These are phyloP conservation scores for Aspergillus tanneri DNA, from an alignment of 2,329 filamentous ascomycete species.

Conservation along the genomic window DNA sequence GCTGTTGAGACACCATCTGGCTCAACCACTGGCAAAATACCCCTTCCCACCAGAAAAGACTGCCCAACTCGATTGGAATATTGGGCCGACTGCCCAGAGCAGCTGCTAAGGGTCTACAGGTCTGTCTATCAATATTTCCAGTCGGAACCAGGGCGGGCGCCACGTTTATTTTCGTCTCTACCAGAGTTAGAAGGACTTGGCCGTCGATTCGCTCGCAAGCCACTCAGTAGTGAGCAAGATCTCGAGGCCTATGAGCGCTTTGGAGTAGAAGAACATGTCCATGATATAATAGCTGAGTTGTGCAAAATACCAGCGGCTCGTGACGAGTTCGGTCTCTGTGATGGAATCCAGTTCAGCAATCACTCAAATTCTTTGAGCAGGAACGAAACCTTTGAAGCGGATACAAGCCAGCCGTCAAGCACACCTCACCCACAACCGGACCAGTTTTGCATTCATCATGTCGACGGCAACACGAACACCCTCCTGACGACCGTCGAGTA, in stretches of 20 bases:
- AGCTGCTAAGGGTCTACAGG: constrained; percentile 1
- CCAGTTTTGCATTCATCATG: constrained; percentile 22
- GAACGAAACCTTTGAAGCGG: constrained; percentile 5
- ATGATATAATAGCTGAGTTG: neutral
- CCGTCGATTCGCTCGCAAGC: constrained; percentile 15
- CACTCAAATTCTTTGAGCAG: constrained; percentile 18
- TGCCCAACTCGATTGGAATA: constrained; percentile 1
- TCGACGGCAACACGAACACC: constrained; percentile 9
- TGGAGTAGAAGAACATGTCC: constrained; percentile 1
- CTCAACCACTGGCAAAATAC: constrained; percentile 8
- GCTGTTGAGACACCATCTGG: constrained; percentile 8
- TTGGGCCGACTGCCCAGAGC: constrained; percentile 3
- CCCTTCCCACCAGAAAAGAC: constrained; percentile 6
- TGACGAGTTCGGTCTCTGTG: neutral
- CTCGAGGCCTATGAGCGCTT: neutral
- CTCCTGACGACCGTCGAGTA: constrained; percentile 16
- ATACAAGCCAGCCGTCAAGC: constrained; percentile 7
- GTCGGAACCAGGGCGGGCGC: neutral
- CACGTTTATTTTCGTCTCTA: constrained; percentile 6
- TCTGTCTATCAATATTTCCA: constrained; percentile 7
- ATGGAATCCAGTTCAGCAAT: constrained; percentile 7
- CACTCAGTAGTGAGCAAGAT: constrained; percentile 2
- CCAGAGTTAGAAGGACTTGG: constrained; percentile 20
- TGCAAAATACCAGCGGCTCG: neutral
- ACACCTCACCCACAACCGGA: constrained; percentile 11